Percentiles rank a stretch among this genome's conserved stretches.
phyloP scores from a whole-genome alignment of 176 grass and related monocot species.

The Guadua angustifolia region DNA sequence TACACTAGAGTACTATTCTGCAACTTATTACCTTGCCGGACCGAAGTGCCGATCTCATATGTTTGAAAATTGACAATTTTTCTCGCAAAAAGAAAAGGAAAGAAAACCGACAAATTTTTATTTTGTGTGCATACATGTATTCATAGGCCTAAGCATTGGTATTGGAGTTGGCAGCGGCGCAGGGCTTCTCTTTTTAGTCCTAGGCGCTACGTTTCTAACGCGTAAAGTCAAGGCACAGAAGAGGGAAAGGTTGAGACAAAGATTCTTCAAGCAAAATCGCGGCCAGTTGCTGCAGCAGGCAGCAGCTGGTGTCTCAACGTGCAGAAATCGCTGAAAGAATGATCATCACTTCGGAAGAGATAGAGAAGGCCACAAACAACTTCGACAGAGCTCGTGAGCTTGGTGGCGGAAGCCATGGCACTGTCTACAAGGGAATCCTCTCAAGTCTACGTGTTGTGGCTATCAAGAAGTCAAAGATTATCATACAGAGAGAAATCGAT shows the following conservation, averaged over 20 bases:
- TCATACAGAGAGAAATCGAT: conserved; percentile 12
- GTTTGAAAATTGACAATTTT: too few species aligned
- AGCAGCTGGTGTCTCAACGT: background rate
- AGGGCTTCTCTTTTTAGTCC: background rate
- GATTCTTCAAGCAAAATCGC: background rate
- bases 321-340: background rate
- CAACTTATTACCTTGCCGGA: too few species aligned
- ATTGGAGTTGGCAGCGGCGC: conserved; percentile 40
- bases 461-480: background rate
- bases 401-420: background rate
- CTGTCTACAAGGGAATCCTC: background rate
- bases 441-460: background rate
- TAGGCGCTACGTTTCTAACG: background rate
- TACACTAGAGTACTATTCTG: too few species aligned
- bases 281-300: background rate
- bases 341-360: background rate
- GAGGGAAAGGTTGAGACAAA: background rate
- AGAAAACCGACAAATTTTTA: too few species aligned
- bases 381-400: background rate
- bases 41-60: too few species aligned
- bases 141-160: conserved; percentile 49
- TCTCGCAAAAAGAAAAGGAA: too few species aligned
- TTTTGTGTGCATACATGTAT: too few species aligned
- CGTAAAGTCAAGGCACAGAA: background rate
- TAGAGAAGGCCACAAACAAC: conserved; percentile 22